Percentiles rank a stretch among this genome's conserved stretches.
Conservation (phyloP, 75 land plant species). For the Sequoiadendron giganteum region DNA sequence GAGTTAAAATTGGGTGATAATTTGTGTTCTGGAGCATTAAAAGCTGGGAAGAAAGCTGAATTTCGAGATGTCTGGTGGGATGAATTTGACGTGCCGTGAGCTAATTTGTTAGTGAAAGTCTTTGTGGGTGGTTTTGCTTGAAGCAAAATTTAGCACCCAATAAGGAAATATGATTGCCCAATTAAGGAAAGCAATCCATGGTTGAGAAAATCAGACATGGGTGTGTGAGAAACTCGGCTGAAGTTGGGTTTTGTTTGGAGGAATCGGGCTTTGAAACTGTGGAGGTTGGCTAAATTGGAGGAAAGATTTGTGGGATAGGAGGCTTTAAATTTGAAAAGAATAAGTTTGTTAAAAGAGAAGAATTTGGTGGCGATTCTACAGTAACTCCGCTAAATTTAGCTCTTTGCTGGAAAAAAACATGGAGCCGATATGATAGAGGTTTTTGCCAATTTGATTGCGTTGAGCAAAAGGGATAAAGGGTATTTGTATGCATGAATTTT, state of each 20-base stretch:
- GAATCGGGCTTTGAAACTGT: neutral
- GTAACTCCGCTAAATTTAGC: neutral
- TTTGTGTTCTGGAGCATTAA: neutral
- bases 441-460: neutral
- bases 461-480: neutral
- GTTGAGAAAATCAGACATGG: neutral
- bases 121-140: neutral
- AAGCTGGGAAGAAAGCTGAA: neutral
- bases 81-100: constrained; percentile 7
- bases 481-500: neutral
- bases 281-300: neutral
- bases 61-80: neutral
- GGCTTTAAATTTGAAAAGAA: neutral
- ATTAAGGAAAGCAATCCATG: neutral
- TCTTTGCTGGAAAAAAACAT: neutral
- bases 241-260: neutral
- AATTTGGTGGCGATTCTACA: neutral
- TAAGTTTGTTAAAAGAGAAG: neutral
- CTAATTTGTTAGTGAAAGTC: neutral
- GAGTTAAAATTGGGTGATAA: neutral
- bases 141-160: neutral
- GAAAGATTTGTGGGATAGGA: neutral
- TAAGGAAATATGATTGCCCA: neutral
- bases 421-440: constrained; percentile 2
- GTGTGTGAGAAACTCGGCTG: neutral